Base-by-base conservation (phyloP, 2,329 filamentous ascomycete species). In the Seiridium cupressi region DNA sequence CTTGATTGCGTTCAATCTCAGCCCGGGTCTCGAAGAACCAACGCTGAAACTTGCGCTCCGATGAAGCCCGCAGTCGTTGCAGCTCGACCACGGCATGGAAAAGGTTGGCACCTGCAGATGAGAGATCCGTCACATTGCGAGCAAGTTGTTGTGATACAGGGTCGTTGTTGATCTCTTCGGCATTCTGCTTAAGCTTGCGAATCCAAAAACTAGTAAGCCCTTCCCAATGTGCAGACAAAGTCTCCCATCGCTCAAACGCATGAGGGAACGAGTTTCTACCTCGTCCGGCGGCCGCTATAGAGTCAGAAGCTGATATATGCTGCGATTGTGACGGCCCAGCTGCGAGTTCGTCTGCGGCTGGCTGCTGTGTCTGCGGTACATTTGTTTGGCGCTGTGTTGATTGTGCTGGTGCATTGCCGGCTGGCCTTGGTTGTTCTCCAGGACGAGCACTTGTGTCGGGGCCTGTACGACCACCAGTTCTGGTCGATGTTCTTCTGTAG, bases 141-240 rank as follows among this genome's bases (percentile, higher is more conserved):
- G 93, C 92, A 69, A 98, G 86, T 70, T 97, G 93, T 62, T 93
- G 88, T 51, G 89, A 93, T 34, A 98, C 79, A 0, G 94, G 91
- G 66, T 96, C 91, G 10, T 88, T 83, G 64, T 90, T 88, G 44
- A 97, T 85, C 65, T 97, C 93, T 58, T 93, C 89, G 35, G 91
- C 90, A 71, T 97, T 97, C 72, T 95, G 88, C 75, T 99, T 92
- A 6, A 99, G 81, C 66, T 93, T 89, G 51, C 92, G 90, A 65
- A 99, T 95, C 94, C 95, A 99, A 76, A 97, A 98, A 61, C 92
- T 94, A 0, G 95, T 98, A 61, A 99, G 82, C 4, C 95, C 95
- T 74, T 99, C 95, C 95, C 95, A 99, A 68, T 98, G 94, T 5
- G 95, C 96, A 0, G 95, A 99, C 3, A 99, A 78, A 0, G 92